Evolutionary conservation across 1,284 basidiomycete species (phyloP), one percentile per base, ranked within the genome.

Genomic region (Jaminaea rosea): DNA sequence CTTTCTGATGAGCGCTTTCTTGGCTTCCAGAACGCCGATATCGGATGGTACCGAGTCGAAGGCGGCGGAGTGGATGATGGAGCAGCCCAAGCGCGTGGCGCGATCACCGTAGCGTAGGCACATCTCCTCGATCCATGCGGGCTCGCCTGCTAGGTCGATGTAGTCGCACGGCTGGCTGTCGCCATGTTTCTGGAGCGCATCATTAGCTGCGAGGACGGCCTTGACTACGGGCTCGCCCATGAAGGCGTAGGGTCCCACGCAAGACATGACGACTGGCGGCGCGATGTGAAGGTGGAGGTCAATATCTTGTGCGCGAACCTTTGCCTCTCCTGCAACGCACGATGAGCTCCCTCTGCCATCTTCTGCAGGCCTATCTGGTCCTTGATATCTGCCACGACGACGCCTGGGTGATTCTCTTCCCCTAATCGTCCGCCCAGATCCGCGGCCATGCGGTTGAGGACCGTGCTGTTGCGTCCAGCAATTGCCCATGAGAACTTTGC

Each of bases 141-240:
- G 28, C 50, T 55, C 53, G 15, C 53, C 53, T 17, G 29, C 37
- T 19, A 55, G 31, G 27, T 55, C 53, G 6, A 44, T 45, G 21
- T 55, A 55, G 46, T 50, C 48, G 1, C 19, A 21, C 19, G 41
- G n/a, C 6, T n/a, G 19, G 6, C n/a, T 8, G 41, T 6, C n/a
- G 17, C 46, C 26, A 13, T 19, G 11, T 24, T 10, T 13, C 11
- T 10, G 9, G 21, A 44, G 11, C 11, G 26, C 26, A 26, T 49
- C 47, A 15, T 76, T 73, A 6, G 83, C 81, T 44, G 85, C 74
- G 62, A 84, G 85, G 26, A 79, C 82, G 21, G 80, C 73, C 26
- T 77, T 73, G 52, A 86, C 65, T 55, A 71, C 80, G 1, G 86
- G 86, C 1, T 78, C 77, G 57, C 82, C 68, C 64, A 83, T 78